phyloP scores from a whole-genome alignment of 805 yeast genomes.

The Yamadazyma insecticola region DNA sequence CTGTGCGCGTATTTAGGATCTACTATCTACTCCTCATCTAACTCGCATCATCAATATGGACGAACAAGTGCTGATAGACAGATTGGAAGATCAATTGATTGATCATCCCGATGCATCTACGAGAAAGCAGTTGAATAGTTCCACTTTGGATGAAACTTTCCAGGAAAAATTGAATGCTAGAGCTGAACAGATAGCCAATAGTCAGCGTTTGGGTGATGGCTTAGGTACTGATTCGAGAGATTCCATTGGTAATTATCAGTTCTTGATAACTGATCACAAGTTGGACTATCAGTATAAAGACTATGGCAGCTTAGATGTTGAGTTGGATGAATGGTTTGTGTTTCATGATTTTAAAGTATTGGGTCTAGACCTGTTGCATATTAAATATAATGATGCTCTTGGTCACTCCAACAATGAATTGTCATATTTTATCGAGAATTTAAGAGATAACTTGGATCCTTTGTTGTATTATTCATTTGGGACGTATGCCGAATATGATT shows the following conservation, averaged over 20 bases:
- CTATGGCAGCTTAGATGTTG: conserved; percentile 19
- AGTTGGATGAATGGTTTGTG: conserved; percentile 37
- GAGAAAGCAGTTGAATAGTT: conserved; percentile 22
- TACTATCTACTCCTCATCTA: too few species aligned
- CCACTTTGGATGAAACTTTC: conserved; percentile 35
- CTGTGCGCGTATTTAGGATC: too few species aligned
- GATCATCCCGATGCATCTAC: conserved; percentile 38
- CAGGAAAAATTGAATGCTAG: conserved; percentile 38
- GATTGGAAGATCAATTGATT: conserved; percentile 44
- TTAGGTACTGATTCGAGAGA: conserved; percentile 1
- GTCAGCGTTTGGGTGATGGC: conserved; percentile 4
- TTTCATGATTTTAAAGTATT: conserved; percentile 22
- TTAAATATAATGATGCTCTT: not conserved
- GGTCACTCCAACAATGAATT: not conserved
- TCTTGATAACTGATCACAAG: conserved; percentile 27
- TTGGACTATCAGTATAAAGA: conserved; percentile 28
- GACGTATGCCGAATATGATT: conserved; percentile 11
- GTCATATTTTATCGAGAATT: not conserved
- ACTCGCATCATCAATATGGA: too few species aligned
- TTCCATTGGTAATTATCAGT: conserved; percentile 14
- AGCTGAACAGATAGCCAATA: conserved; percentile 32
- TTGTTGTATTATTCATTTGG: conserved; percentile 26
- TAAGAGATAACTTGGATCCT: conserved; percentile 7
- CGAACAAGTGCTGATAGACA: conserved; percentile 35
- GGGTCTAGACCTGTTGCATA: not conserved